Evolutionary conservation across 345 rosid genomes (phyloP).

Genomic region (Excoecaria cochinchinensis): DNA sequence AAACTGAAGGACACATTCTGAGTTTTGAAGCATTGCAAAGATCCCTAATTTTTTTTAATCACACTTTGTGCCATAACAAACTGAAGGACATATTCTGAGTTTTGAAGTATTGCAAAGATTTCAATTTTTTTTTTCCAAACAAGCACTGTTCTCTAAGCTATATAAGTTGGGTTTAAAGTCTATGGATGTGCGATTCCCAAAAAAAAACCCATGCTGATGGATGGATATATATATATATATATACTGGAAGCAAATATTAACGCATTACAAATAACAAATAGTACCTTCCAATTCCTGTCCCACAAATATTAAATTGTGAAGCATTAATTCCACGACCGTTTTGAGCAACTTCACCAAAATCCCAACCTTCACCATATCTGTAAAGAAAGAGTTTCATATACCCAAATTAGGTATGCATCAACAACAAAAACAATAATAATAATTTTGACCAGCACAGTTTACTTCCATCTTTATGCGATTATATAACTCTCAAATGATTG

Average conservation of each 20-base stretch:
- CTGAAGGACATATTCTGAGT: not conserved
- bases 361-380: slow-evolving; percentile 99
- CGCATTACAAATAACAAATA: slow-evolving; percentile 10
- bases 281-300: slow-evolving; percentile 92
- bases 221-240: too few relatives aligned
- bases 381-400: slow-evolving; percentile 17
- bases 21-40: not conserved
- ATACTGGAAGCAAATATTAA: not conserved
- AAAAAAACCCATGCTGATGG: not conserved
- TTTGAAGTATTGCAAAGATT: not conserved
- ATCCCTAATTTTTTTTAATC: not conserved
- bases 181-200: not conserved
- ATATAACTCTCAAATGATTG: too few relatives aligned
- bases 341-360: slow-evolving; percentile 96
- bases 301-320: slow-evolving; percentile 68
- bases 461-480: too few relatives aligned
- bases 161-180: not conserved
- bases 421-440: not conserved
- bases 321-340: slow-evolving; percentile 94
- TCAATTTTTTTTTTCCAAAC: not conserved
- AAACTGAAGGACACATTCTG: not conserved
- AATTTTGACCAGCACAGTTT: too few relatives aligned
- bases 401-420: slow-evolving; percentile 1
- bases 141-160: not conserved
- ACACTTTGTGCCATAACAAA: too few relatives aligned